Evolutionary conservation across 768 basidiomycete species (phyloP), one percentile per base, ranked within the genome.

Genomic region (Lentinula aciculospora): DNA sequence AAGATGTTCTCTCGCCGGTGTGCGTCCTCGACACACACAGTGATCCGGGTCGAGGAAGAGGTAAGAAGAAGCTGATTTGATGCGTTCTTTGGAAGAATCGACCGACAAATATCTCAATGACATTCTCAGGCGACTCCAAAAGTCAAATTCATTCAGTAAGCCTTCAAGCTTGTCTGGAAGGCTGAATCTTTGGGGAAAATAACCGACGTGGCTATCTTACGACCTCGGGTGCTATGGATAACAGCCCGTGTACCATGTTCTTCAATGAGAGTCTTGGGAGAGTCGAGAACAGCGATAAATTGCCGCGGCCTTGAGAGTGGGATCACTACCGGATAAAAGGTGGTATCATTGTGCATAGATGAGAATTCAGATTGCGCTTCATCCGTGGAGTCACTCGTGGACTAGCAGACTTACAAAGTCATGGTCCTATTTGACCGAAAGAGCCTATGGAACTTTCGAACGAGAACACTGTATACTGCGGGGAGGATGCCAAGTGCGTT

Each of bases 21-120:
- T n/a, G 7, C 32, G 15, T 50, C 49, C 27, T 28, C 47, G 49
- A 44, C 42, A 44, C n/a, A 23, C 5, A 44, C 8, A 19, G 17
- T 50, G 49, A 50, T 50, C 49, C 49, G 49, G 32, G 49, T 50
- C 49, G 49, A 50, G 49, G 32, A 17, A 9, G 32, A 8, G 32
- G 28, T 25, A 29, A 48, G 31, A 50, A 50, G 49, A 50, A 50
- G 49, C 29, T 50, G 49, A 50, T 50, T 50, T 50, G 7, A 29
- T 31, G n/a, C n/a, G 9, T 23, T 29, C 39, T 5, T 40, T 40
- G n/a, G n/a, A n/a, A n/a, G n/a, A 7, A 34, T 40, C 15, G n/a
- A 39, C 39, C 6, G 6, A 40, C n/a, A 40, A 19, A 40, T 19
- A 40, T 40, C 15, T 15, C 19, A 44, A 23, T 8, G 19, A 7